Conservation (phyloP, 2,329 filamentous ascomycete species). For the Aspergillus thermomutatus region DNA sequence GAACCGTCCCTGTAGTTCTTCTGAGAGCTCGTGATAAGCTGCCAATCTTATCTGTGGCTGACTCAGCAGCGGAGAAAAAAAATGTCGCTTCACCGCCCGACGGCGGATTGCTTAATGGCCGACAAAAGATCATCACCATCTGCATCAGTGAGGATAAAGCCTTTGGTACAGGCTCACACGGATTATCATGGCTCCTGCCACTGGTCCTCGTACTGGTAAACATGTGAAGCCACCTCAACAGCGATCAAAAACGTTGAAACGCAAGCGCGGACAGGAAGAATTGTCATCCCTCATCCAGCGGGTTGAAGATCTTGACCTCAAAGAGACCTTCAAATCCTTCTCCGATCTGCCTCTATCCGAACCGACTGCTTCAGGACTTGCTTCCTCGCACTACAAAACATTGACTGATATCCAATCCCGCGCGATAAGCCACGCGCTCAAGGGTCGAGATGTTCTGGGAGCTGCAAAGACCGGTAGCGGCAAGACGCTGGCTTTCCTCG, state of each 20-base stretch:
- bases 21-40: slow-evolving; percentile 9
- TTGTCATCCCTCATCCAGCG: slow-evolving; percentile 40
- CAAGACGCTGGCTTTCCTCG: slow-evolving; percentile 89
- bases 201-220: slow-evolving; percentile 26
- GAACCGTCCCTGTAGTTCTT: background rate
- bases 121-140: slow-evolving; percentile 16
- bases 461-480: slow-evolving; percentile 94
- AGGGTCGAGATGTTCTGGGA: slow-evolving; percentile 83
- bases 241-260: slow-evolving; percentile 37
- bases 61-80: slow-evolving; percentile 35
- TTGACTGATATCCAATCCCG: slow-evolving; percentile 89
- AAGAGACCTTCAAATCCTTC: slow-evolving; percentile 63
- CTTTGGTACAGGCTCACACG: background rate
- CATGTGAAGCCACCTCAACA: slow-evolving; percentile 23
- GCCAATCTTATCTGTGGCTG: slow-evolving; percentile 32
- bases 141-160: background rate
- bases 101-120: slow-evolving; percentile 8
- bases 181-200: slow-evolving; percentile 31
- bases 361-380: slow-evolving; percentile 73
- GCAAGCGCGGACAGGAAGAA: slow-evolving; percentile 46
- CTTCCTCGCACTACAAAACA: slow-evolving; percentile 81
- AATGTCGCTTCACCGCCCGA: slow-evolving; percentile 26
- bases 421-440: slow-evolving; percentile 82
- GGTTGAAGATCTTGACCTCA: slow-evolving; percentile 45
- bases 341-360: slow-evolving; percentile 81